A percentile compares a stretch with the other conserved stretches of the same genome.
Evolutionary conservation across 2,329 filamentous ascomycete species (phyloP).

Genomic region (Calonectria hongkongensis): DNA sequence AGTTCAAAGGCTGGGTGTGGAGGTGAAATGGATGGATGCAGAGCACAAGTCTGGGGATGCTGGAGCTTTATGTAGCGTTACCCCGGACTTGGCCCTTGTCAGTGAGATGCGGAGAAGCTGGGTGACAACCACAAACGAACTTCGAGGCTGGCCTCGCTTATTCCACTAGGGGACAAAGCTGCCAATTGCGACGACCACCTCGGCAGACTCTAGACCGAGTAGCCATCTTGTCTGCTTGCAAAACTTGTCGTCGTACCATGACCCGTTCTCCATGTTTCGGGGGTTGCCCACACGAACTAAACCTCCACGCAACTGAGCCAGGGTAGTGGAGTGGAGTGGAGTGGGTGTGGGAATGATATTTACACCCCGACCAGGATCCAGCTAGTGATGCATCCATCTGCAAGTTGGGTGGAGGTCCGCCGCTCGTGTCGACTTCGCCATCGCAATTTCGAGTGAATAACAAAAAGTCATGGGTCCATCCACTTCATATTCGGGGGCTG

Average conservation of each 20-base stretch:
- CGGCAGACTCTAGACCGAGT: slow-evolving; percentile 36
- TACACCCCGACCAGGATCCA: slow-evolving; percentile 8
- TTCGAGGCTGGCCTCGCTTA: not conserved
- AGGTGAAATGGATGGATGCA: not conserved
- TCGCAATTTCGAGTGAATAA: slow-evolving; percentile 5
- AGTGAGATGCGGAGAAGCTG: slow-evolving; percentile 19
- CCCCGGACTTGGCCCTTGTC: slow-evolving; percentile 23
- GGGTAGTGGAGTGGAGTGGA: not conserved
- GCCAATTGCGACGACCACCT: slow-evolving; percentile 1
- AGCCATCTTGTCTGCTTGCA: not conserved
- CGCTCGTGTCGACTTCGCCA: not conserved
- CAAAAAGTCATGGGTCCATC: slow-evolving; percentile 17
- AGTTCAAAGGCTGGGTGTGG: not conserved
- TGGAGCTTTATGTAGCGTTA: slow-evolving; percentile 30
- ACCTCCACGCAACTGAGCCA: not conserved
- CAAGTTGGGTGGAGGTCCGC: slow-evolving; percentile 8
- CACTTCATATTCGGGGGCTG: not conserved
- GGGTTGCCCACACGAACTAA: slow-evolving; percentile 7
- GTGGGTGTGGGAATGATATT: slow-evolving; percentile 6
- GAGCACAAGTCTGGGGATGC: slow-evolving; percentile 17
- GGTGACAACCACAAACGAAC: not conserved
- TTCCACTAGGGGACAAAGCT: not conserved
- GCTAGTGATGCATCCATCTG: slow-evolving; percentile 1
- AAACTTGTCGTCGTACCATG: slow-evolving; percentile 7
- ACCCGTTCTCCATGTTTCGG: slow-evolving; percentile 12